Conservation (phyloP, 371 early-diverging fungal species). For the Apophysomyces trapeziformis region DNA sequence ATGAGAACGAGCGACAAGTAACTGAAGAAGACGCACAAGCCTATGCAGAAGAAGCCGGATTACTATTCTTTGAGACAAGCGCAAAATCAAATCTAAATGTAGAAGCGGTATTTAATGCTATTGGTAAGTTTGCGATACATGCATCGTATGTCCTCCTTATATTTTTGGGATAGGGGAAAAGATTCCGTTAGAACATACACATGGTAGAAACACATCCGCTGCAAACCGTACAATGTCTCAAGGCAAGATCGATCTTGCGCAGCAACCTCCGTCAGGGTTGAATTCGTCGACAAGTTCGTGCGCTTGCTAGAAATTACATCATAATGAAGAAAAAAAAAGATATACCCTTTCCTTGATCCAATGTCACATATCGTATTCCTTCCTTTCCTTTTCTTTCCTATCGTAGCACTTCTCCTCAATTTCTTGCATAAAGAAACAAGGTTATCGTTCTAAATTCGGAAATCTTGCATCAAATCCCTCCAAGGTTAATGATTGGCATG, state of each 20-base stretch:
- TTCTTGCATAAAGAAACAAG: too few relatives aligned
- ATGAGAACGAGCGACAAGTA: constrained; percentile 53
- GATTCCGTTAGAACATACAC: constrained; percentile 22
- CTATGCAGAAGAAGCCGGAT: constrained; percentile 79
- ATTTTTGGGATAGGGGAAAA: constrained; percentile 15
- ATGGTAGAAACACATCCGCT: constrained; percentile 11
- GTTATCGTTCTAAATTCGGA: too few relatives aligned
- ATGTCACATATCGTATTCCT: too few relatives aligned
- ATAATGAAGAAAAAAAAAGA: not conserved
- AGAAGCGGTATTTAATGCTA: constrained; percentile 71
- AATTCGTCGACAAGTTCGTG: constrained; percentile 10
- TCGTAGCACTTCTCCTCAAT: too few relatives aligned
- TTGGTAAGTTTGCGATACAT: constrained; percentile 27
- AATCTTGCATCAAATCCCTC: too few relatives aligned
- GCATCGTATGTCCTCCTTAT: not conserved
- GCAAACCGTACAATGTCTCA: too few relatives aligned
- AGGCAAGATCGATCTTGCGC: constrained; percentile 22
- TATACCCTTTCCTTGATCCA: not conserved
- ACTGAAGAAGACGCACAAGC: constrained; percentile 76
- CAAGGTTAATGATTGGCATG: too few relatives aligned
- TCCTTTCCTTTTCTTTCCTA: too few relatives aligned
- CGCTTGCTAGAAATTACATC: constrained; percentile 18
- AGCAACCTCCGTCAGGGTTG: constrained; percentile 16
- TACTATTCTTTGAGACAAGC: constrained; percentile 89
- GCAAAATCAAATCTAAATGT: constrained; percentile 87